A percentile compares a stretch with the other conserved stretches of the same genome.
These are phyloP conservation scores for Fusarium phyllophilum DNA, from an alignment of 2,329 filamentous ascomycete species.

Conservation along the genomic window DNA sequence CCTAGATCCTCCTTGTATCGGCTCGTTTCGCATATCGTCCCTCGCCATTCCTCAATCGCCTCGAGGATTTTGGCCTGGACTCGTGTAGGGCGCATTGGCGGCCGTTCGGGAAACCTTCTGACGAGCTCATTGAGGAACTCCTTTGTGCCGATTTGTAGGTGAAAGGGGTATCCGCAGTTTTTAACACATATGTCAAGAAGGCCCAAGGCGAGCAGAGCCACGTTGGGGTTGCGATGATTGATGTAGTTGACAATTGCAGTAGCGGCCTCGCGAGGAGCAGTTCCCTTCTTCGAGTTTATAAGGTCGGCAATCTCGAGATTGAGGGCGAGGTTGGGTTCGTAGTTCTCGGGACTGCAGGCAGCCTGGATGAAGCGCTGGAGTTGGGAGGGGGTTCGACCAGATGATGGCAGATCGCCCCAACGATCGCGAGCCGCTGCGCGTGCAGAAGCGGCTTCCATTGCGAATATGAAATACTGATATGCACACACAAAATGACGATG, in stretches of 20 bases:
- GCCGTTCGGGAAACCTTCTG: constrained; percentile 92
- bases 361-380: constrained; percentile 96
- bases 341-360: constrained; percentile 96
- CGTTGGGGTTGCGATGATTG: constrained; percentile 97
- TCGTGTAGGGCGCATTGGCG: constrained; percentile 83
- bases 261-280: constrained; percentile 92
- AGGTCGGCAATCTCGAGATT: constrained; percentile 97
- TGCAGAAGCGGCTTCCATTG: constrained; percentile 94
- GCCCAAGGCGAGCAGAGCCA: constrained; percentile 87
- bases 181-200: constrained; percentile 99
- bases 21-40: constrained; percentile 98
- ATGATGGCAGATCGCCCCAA: constrained; percentile 78
- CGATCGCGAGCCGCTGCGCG: constrained; percentile 95
- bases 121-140: constrained; percentile 99
- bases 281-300: constrained; percentile 97
- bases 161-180: constrained; percentile 99
- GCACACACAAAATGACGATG: not conserved
- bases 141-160: constrained; percentile 97
- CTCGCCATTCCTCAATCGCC: constrained; percentile 97
- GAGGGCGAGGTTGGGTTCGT: constrained; percentile 95
- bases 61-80: constrained; percentile 95
- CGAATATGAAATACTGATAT: not conserved
- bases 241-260: constrained; percentile 92
- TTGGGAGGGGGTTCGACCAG: constrained; percentile 79
- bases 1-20: constrained; percentile 97